Percentiles rank a stretch among this genome's conserved stretches.
These are phyloP conservation scores for Sporothrix brasiliensis DNA, from an alignment of 2,329 filamentous ascomycete species.

Conservation along the genomic window DNA sequence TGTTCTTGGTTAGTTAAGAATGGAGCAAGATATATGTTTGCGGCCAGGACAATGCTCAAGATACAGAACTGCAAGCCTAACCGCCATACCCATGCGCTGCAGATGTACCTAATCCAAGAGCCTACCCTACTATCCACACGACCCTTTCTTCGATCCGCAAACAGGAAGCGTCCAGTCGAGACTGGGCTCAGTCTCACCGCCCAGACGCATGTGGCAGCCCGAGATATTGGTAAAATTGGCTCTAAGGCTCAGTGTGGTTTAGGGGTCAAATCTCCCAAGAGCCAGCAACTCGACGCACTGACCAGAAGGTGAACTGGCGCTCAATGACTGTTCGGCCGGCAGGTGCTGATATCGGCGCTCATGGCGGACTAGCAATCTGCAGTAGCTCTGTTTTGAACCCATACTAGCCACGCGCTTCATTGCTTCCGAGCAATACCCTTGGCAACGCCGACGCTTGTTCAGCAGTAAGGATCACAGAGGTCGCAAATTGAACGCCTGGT, in stretches of 20 bases:
- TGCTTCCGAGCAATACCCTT: constrained; percentile 1
- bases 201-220: constrained; percentile 4
- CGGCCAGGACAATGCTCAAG: not conserved
- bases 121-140: not conserved
- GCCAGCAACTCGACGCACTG: constrained; percentile 14
- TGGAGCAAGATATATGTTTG: no score
- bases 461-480: not conserved
- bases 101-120: not conserved
- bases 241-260: not conserved
- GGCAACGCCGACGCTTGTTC: not conserved
- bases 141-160: not conserved
- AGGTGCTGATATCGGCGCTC: not conserved
- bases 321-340: no score
- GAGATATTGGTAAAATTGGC: constrained; percentile 5
- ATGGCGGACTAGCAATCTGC: not conserved
- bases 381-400: not conserved
- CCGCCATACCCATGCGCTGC: not conserved
- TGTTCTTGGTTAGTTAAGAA: no score
- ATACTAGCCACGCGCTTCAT: not conserved
- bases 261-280: not conserved
- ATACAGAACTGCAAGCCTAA: not conserved
- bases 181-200: constrained; percentile 10
- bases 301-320: not conserved
- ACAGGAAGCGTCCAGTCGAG: not conserved
- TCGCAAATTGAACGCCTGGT: not conserved